Base-by-base conservation (phyloP, 345 rosid species). In the Passiflora organensis region DNA sequence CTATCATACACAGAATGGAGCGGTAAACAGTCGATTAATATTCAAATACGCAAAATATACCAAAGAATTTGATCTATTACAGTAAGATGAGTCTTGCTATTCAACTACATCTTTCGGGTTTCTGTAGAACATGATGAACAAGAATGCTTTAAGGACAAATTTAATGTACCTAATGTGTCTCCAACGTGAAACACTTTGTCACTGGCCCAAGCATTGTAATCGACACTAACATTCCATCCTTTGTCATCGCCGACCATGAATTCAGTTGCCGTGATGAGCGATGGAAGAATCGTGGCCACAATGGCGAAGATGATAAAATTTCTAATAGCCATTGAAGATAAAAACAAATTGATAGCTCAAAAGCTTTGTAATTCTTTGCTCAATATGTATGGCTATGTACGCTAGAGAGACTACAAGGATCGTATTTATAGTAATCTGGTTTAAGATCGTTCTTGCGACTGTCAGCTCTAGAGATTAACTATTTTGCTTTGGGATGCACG, bases 131-230 rank as follows among this genome's bases (percentile, higher is more conserved):
- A n/a, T n/a, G n/a, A n/a, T n/a, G n/a, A n/a, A n/a, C n/a, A n/a
- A n/a, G n/a, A n/a, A n/a, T n/a, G n/a, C n/a, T n/a, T n/a, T n/a
- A n/a, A n/a, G n/a, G 34, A 28, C 34, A 8, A 28, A 28, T 28
- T 28, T 28, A 28, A 28, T 4, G 1, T 70, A 77, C 78, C 74
- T 45, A 70, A 39, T 41, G 13, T 54, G 48, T 77, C 81, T 1
- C 78, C 78, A 15, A 73, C 62, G 0, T 17, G 20, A 38, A 77
- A 77, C 1, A 23, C 56, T 62, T 67, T 73, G 60, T 47, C 69
- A 0, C 28, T 25, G 28, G 78, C 72, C 78, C 81, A 77, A 44
- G 43, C 18, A 13, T 58, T 43, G 64, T 70, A 73, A 53, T 73
- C 44, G 19, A 46, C 51, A 11, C 18, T 36, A 10, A 14, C 4